Evolutionary conservation across 2,329 filamentous ascomycete genomes (phyloP), one percentile per base, ranked within the genome.

Genomic region (Ophiostoma montium): DNA sequence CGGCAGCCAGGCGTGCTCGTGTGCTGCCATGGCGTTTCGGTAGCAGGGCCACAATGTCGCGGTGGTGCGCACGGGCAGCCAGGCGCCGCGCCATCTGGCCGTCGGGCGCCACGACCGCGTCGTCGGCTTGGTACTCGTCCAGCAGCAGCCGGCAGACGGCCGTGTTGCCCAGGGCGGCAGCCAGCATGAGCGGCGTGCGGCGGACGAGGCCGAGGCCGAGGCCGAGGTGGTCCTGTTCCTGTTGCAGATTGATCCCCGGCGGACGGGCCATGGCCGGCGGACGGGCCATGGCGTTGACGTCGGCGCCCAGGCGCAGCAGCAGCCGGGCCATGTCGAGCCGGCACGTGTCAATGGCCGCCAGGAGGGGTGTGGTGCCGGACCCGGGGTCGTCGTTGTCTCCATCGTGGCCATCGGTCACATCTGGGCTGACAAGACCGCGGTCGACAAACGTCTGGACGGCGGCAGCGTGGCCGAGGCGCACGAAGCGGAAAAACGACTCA

Each of bases 101-200:
- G 47, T 71, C 68, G 5, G 67, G 65, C 1, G 69, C 68, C 9
- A 72, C 59, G 5, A 69, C 46, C 1, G 60, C 56, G 55, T 72
- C 69, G 53, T 71, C 63, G 12, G 69, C 69, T 16, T 60, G 57
- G 19, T 65, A 64, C 12, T 65, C 62, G 16, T 67, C 61, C 43
- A 67, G 57, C 12, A 73, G 57, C 1, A 70, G 56, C 52, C 60
- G 64, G 31, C 68, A 69, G 4, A 72, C 51, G 3, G 65, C 60
- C 3, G 70, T 53, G 10, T 65, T 61, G 2, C 70, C 70, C 1
- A 52, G 50, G 21, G 60, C 57, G 1, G 70, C 68, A 2, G 70
- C 70, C 0, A 65, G 56, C 62, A 69, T 67, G 8, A 74, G 58
- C 2, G 70, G 63, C 0, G 69, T 72, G n/a, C 70, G 63, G 33